phyloP scores from a whole-genome alignment of 2,329 filamentous ascomycete genomes.

The Pseudopyricularia cyperi region DNA sequence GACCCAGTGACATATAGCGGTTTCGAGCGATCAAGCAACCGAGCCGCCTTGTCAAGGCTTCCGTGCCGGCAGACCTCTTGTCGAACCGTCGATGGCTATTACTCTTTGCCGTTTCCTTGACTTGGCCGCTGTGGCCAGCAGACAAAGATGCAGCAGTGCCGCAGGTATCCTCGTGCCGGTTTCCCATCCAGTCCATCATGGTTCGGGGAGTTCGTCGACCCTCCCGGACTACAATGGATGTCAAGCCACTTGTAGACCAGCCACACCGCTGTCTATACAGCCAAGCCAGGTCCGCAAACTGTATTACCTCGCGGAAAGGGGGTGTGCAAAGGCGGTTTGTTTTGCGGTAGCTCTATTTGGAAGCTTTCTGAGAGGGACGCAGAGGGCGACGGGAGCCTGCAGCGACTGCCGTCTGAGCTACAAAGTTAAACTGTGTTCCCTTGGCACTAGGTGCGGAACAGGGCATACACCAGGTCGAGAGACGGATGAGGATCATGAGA shows the following conservation, averaged over 20 bases:
- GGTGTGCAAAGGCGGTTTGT: neutral
- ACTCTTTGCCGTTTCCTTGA: neutral
- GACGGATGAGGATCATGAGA: too few relatives aligned
- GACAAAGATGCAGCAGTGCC: neutral
- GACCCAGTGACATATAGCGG: neutral
- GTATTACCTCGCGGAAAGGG: neutral
- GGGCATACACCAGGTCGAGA: too few relatives aligned
- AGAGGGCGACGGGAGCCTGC: neutral
- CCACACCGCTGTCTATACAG: neutral
- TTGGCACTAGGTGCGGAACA: too few relatives aligned
- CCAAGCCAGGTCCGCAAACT: neutral
- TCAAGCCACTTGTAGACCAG: neutral
- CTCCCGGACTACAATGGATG: neutral
- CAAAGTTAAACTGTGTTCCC: neutral
- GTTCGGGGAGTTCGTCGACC: neutral
- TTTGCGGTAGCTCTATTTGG: neutral
- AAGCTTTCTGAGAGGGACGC: neutral
- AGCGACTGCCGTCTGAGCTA: neutral
- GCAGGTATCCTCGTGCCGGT: neutral
- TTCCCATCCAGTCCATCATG: neutral
- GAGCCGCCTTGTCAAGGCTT: constrained; percentile 7
- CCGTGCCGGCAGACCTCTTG: neutral
- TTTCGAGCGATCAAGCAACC: constrained; percentile 3
- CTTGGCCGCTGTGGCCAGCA: neutral
- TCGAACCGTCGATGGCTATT: neutral